These are phyloP conservation scores for Sanghuangporus baumii DNA, from an alignment of 1,284 basidiomycete genomes.

Conservation along the genomic window DNA sequence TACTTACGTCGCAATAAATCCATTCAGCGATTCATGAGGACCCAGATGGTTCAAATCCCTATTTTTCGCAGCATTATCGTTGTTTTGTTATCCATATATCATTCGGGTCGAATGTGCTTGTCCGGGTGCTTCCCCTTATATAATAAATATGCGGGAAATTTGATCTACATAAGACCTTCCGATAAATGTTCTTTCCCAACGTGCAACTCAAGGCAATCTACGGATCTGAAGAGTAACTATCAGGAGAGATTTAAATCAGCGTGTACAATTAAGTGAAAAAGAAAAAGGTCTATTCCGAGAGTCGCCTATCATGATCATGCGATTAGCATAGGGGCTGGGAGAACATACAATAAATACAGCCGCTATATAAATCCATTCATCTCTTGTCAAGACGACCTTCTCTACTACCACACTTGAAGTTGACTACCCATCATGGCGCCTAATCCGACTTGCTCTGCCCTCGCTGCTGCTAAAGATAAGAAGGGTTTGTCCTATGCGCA, in stretches of 20 bases:
- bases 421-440: slow-evolving; percentile 29
- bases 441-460: slow-evolving; percentile 51
- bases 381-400: background rate
- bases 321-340: background rate
- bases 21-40: too few species aligned
- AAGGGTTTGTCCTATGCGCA: slow-evolving; percentile 41
- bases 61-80: too few species aligned
- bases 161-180: too few species aligned
- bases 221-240: background rate
- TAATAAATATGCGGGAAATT: too few species aligned
- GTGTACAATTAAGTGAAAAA: background rate
- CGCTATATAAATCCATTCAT: background rate
- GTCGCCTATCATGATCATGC: background rate
- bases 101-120: too few species aligned
- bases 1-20: too few species aligned
- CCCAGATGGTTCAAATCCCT: too few species aligned
- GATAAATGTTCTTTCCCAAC: background rate
- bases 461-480: slow-evolving; percentile 45
- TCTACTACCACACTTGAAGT: background rate
- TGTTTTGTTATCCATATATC: too few species aligned
- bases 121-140: too few species aligned
- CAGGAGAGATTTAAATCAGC: background rate
- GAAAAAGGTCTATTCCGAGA: background rate
- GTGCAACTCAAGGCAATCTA: background rate
- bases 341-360: background rate